phyloP scores from a whole-genome alignment of 345 rosid genomes.

The Eutrema heterophyllum region DNA sequence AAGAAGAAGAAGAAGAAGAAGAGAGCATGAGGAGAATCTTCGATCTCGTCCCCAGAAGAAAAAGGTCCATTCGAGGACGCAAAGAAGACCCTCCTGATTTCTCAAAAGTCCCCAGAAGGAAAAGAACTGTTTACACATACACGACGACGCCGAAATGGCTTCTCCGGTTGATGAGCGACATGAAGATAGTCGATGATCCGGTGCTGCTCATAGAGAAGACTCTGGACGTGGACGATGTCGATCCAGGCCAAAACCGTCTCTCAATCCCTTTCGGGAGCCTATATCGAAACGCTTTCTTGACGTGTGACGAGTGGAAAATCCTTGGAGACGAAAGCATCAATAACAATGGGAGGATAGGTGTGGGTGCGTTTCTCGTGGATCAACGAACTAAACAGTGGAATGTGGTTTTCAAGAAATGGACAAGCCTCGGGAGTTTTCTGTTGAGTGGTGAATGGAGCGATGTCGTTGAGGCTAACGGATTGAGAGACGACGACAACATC shows the following conservation, averaged over 20 bases:
- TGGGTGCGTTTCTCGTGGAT: conserved; percentile 10
- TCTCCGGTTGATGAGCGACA: neutral
- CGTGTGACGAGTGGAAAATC: neutral
- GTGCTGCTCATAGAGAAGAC: neutral
- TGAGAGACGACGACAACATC: conserved; percentile 9
- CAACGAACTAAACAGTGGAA: neutral
- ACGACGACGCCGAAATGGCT: neutral
- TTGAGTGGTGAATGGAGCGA: conserved; percentile 15
- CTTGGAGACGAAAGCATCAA: neutral
- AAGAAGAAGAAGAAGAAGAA: neutral
- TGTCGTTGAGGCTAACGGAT: neutral
- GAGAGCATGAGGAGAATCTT: neutral
- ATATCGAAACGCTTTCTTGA: neutral
- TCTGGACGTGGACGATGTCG: neutral
- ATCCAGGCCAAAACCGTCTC: conserved; percentile 10
- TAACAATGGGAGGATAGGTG: neutral
- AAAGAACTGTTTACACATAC: neutral
- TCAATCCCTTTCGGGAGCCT: neutral
- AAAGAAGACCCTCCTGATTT: neutral
- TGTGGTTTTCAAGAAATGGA: neutral
- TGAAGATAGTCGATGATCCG: neutral
- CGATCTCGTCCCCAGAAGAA: neutral
- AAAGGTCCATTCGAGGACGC: neutral
- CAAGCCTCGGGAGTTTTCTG: neutral
- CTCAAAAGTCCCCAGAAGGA: neutral